Evolutionary conservation across 495 filamentous ascomycete species (phyloP), one percentile per base, ranked within the genome.

Genomic region (Lasiosphaeris hirsuta): DNA sequence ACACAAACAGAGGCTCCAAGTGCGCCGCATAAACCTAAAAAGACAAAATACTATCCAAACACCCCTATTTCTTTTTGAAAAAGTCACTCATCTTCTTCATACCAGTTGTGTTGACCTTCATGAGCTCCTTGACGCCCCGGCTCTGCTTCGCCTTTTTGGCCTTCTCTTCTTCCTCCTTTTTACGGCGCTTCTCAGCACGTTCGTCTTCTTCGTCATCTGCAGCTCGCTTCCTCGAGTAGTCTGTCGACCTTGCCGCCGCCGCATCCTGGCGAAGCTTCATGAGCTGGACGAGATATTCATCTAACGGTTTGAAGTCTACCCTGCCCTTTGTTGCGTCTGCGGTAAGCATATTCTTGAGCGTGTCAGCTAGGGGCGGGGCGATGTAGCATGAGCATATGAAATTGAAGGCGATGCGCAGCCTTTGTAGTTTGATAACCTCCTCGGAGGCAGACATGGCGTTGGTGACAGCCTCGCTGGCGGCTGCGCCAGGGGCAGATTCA

Each of bases 41-140:
- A n/a, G n/a, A 30, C 40, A 39, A 39, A 19, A 13, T 30, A 19
- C 49, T 51, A 39, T 39, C 34, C 19, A 19, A 6, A 39, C 48
- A 35, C 59, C 13, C n/a, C 4, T 35, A 57, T 33, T 83, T 86
- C 76, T 92, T 96, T 38, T 79, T 81, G 69, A 98, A 98, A 70
- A 97, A 98, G 58, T 86, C 82, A 62, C 90, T 96, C 85, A 98
- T 82, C 79, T 96, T 97, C 80, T 89, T 90, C 94, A 99, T 99
- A 23, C 94, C 95, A 13, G 65, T 83, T 0, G 85, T 90, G 68
- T 96, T 88, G 11, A 89, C 93, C 75, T 97, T 97, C 69, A 86
- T 87, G 64, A 99, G 66, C 39, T 92, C 80, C 63, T 81, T 84
- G 1, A 96, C 83, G 0, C 81, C 92, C 15, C 82, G 77, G 60